Conservation (phyloP, 2,329 filamentous ascomycete species). For the Pseudopyrenochaeta lycopersici region DNA sequence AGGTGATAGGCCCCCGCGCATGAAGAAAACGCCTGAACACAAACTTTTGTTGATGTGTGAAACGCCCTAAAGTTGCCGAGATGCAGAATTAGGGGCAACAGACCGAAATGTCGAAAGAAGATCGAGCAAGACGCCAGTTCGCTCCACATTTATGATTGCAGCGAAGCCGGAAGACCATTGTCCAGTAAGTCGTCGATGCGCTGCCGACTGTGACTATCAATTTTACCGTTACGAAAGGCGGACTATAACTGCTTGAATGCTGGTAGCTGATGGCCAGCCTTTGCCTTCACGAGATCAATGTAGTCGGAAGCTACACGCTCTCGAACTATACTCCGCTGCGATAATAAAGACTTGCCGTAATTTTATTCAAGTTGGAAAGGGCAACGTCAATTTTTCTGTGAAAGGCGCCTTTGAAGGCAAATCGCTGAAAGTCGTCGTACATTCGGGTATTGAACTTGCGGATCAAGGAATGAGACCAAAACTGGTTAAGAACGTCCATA, state of each 20-base stretch:
- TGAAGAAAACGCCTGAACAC: constrained; percentile 40
- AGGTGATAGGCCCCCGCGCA: constrained; percentile 31
- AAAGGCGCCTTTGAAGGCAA: constrained; percentile 71
- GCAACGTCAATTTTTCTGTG: constrained; percentile 63
- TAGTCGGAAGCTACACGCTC: constrained; percentile 65
- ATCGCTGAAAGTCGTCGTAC: constrained; percentile 77
- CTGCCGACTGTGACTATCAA: constrained; percentile 66
- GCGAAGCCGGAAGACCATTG: constrained; percentile 59
- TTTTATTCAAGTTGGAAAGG: constrained; percentile 68
- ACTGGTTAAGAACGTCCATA: constrained; percentile 75
- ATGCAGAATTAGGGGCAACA: constrained; percentile 33
- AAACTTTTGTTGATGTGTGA: constrained; percentile 43
- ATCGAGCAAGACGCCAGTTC: constrained; percentile 3
- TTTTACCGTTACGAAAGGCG: constrained; percentile 63
- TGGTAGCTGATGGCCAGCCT: constrained; percentile 54
- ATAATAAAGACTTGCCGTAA: constrained; percentile 69
- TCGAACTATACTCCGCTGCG: constrained; percentile 58
- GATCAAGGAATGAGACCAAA: constrained; percentile 77
- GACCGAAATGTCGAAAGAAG: constrained; percentile 13
- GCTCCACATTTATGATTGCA: constrained; percentile 52
- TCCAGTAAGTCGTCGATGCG: constrained; percentile 63
- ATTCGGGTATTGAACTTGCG: constrained; percentile 78
- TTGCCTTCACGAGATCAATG: constrained; percentile 62
- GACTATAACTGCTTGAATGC: constrained; percentile 62
- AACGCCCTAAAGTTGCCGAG: constrained; percentile 26